Percentiles rank a stretch among this genome's conserved stretches.
Evolutionary conservation across 345 rosid genomes (phyloP).

Genomic region (Eucalyptus curtisii): DNA sequence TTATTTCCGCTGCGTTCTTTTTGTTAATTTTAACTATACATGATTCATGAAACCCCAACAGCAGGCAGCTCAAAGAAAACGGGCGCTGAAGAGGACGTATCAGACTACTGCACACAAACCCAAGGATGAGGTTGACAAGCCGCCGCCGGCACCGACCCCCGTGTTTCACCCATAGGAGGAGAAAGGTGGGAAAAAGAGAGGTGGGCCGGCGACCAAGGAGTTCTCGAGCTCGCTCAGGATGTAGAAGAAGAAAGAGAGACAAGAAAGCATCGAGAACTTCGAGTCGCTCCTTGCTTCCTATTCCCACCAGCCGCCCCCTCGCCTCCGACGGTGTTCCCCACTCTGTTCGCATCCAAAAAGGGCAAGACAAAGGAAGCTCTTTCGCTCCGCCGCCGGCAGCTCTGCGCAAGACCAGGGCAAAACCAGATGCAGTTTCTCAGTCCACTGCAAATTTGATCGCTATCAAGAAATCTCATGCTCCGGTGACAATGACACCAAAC

Average conservation of each 20-base stretch:
- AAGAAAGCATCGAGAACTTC: slow-evolving; percentile 72
- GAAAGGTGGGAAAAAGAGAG: slow-evolving; percentile 59
- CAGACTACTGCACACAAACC: background rate
- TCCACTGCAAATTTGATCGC: slow-evolving; percentile 1
- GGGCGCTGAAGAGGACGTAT: background rate
- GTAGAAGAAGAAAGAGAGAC: slow-evolving; percentile 61
- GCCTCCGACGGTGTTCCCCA: slow-evolving; percentile 27
- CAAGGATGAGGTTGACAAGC: background rate
- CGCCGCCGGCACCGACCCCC: background rate
- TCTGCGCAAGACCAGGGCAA: slow-evolving; percentile 8
- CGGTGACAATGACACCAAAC: slow-evolving; percentile 12
- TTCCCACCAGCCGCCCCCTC: slow-evolving; percentile 16
- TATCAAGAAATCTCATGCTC: slow-evolving; percentile 4
- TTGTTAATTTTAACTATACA: no score
- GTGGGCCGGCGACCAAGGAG: slow-evolving; percentile 42
- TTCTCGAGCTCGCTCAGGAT: slow-evolving; percentile 33
- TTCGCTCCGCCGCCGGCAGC: slow-evolving; percentile 12
- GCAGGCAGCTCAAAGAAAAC: background rate
- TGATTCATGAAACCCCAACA: no score
- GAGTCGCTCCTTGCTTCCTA: slow-evolving; percentile 32
- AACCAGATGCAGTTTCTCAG: background rate
- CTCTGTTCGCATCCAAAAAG: slow-evolving; percentile 50
- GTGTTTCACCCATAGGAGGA: background rate
- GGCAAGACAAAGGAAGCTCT: slow-evolving; percentile 29
- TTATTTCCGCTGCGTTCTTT: no score